Base-by-base conservation (phyloP, 73 alveolate species). In the Durusdinium trenchii region DNA sequence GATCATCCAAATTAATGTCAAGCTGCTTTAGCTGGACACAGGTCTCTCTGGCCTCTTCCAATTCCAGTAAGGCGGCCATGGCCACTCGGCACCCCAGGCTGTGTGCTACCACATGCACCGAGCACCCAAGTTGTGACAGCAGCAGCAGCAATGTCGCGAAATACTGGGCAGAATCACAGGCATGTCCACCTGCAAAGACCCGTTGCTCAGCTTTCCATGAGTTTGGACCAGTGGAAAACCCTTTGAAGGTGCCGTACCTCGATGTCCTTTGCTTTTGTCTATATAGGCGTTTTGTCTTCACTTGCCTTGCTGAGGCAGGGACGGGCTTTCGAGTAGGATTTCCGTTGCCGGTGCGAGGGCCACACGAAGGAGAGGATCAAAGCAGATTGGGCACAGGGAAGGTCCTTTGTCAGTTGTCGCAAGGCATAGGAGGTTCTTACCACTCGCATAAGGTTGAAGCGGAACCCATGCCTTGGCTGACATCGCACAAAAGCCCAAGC, bases 51-150 rank as follows among this genome's bases (percentile, higher is more conserved):
- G 26, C 40, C 5, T 12, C 51, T 57, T 52, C 57, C 42, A 36
- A 23, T 42, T 86, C 51, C 54, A 38, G 69, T 67, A 89, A 48
- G 14, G 96, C 96, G 2, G 64, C 43, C 35, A 89, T 46, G 14
- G 86, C 85, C 69, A 89, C 96, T 30, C 96, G 96, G 71, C 96
- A 64, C 23, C 96, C 96, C 46, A 89, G 61, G 71, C 96, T 89
- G 42, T 89, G 96, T 32, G 96, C 96, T 51, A 89, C 71, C 35
- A 89, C 51, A 51, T 14, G 23, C 67, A 89, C 96, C 30, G 71
- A 40, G 75, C 86, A 89, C 5, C 86, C 36, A 38, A 62, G 38
- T 52, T 46, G 28, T 36, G 73, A 28, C 38, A 89, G 96, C 35
- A 89, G 73, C 86, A 10, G 86, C 42, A 89, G 86, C 85, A 89